These are phyloP conservation scores for Cynara cardunculus DNA, from an alignment of 129 eudicot species.

Conservation along the genomic window DNA sequence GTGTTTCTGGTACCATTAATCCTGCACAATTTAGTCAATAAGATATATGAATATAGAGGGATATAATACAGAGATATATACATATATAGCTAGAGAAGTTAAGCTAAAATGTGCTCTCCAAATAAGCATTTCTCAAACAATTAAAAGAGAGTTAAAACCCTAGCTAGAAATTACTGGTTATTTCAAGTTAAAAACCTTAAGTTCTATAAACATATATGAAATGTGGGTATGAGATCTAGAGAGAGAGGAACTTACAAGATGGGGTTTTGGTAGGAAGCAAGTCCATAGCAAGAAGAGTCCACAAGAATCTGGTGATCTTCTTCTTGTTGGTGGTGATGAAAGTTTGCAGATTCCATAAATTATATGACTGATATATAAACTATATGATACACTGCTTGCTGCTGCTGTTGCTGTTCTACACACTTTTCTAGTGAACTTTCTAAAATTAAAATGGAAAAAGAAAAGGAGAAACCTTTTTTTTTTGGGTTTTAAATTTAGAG, in stretches of 20 bases:
- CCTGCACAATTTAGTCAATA: not conserved
- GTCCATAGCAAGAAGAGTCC: constrained; percentile 36
- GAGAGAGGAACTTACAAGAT: constrained; percentile 48
- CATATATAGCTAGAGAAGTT: too few species aligned
- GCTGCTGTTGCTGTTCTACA: constrained; percentile 15
- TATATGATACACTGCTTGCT: not conserved
- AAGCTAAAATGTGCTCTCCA: not conserved
- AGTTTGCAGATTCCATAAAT: constrained; percentile 62
- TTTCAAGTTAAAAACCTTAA: not conserved
- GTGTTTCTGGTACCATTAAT: constrained; percentile 9
- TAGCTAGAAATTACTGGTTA: not conserved
- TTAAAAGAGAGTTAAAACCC: not conserved
- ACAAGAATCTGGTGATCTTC: constrained; percentile 33
- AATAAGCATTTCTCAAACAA: not conserved
- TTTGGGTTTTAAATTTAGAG: not conserved
- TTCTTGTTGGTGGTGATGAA: constrained; percentile 35
- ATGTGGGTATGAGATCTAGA: not conserved
- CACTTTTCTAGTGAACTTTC: constrained; percentile 11
- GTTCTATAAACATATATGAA: not conserved
- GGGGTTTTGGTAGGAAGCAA: constrained; percentile 37
- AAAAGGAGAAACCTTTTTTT: not conserved
- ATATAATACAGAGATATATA: too few species aligned
- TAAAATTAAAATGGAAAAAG: constrained; percentile 15
- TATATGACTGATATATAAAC: not conserved
- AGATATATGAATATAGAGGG: too few species aligned